A percentile compares a stretch with the other conserved stretches of the same genome.
These are phyloP conservation scores for Eimeria acervulina DNA, from an alignment of 169 alveolate genomes.

Conservation along the genomic window DNA sequence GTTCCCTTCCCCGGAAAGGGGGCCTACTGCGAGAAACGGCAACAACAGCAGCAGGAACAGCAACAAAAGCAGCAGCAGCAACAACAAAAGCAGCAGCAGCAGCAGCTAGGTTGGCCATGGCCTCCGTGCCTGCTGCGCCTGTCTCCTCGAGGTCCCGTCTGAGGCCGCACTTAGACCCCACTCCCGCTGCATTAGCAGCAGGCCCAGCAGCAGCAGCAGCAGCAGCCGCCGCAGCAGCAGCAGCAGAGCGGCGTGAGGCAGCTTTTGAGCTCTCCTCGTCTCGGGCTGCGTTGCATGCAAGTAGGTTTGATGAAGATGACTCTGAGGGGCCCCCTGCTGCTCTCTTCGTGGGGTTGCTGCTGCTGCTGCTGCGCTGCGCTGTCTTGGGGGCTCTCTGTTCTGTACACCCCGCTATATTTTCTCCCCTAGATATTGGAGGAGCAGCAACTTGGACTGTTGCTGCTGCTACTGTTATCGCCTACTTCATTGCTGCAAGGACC, in stretches of 20 bases:
- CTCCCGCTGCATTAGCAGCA: not conserved
- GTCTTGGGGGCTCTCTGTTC: not conserved
- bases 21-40: not conserved
- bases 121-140: conserved; percentile 33
- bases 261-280: not conserved
- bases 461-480: conserved; percentile 29
- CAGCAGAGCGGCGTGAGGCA: not conserved
- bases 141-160: not conserved
- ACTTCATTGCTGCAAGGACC: conserved; percentile 32
- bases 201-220: not conserved
- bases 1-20: not conserved
- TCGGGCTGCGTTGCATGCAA: not conserved
- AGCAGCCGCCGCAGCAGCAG: conserved; percentile 28
- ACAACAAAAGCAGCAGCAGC: conserved; percentile 30
- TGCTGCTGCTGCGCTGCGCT: conserved; percentile 4
- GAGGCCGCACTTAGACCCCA: not conserved
- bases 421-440: not conserved
- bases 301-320: not conserved
- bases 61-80: conserved; percentile 16
- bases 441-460: conserved; percentile 10
- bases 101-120: conserved; percentile 18
- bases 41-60: not conserved
- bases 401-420: not conserved
- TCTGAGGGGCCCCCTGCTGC: not conserved
- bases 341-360: conserved; percentile 19